Percentiles rank a stretch among this genome's conserved stretches.
These are phyloP conservation scores for Penicillium hordei DNA, from an alignment of 2,329 filamentous ascomycete genomes.

Conservation along the genomic window DNA sequence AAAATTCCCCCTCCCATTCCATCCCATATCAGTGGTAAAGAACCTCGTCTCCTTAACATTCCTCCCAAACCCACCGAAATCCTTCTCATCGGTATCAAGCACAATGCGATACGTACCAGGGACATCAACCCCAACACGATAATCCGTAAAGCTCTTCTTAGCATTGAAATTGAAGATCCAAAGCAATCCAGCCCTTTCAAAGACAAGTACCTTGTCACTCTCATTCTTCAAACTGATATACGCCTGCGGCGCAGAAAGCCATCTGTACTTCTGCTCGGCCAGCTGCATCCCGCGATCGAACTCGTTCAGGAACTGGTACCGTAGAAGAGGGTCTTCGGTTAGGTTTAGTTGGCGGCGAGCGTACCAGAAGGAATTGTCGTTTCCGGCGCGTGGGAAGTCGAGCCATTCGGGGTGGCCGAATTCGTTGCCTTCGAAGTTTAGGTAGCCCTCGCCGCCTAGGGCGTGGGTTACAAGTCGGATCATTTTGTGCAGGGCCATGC, in stretches of 20 bases:
- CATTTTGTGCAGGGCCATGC: constrained; percentile 94
- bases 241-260: constrained; percentile 81
- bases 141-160: constrained; percentile 81
- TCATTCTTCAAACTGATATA: constrained; percentile 95
- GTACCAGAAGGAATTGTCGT: constrained; percentile 91
- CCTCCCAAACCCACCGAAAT: constrained; percentile 76
- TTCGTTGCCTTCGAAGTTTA: constrained; percentile 98
- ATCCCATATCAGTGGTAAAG: constrained; percentile 86
- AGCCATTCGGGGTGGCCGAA: constrained; percentile 99
- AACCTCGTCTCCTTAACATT: constrained; percentile 79
- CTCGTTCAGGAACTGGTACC: constrained; percentile 88
- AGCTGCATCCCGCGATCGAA: constrained; percentile 92
- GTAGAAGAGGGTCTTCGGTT: constrained; percentile 77
- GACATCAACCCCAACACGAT: constrained; percentile 82
- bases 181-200: constrained; percentile 84
- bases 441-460: constrained; percentile 91
- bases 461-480: constrained; percentile 90
- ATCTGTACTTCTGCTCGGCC: constrained; percentile 84
- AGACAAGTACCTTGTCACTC: constrained; percentile 89
- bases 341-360: constrained; percentile 91
- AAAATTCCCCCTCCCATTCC: constrained; percentile 90
- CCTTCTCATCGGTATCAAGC: constrained; percentile 74
- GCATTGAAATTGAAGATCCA: constrained; percentile 98
- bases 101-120: constrained; percentile 84
- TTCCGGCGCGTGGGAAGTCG: constrained; percentile 92